A percentile compares a stretch with the other conserved stretches of the same genome.
phyloP scores from a whole-genome alignment of 2,329 filamentous ascomycete species.

The Torrubiellomyces zombiae region DNA sequence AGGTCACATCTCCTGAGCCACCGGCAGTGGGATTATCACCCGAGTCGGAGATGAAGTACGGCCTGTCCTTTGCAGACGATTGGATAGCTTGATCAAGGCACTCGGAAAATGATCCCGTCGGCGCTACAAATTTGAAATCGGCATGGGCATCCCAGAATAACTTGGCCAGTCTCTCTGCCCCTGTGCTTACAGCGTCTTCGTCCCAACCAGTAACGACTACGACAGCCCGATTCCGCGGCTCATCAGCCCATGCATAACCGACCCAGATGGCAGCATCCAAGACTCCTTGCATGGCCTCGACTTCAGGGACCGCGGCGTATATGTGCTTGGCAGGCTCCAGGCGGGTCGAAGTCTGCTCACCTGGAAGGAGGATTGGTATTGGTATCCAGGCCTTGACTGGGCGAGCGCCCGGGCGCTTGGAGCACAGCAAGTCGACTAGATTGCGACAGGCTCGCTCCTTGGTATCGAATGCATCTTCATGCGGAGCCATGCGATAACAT shows the following conservation, averaged over 20 bases:
- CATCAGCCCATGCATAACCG: conserved; percentile 39
- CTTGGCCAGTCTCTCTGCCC: conserved; percentile 26
- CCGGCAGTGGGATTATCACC: conserved; percentile 39
- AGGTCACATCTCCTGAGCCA: conserved; percentile 35
- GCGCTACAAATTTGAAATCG: conserved; percentile 34
- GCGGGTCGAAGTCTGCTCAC: conserved; percentile 37
- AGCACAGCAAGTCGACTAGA: conserved; percentile 22
- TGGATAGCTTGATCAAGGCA: conserved; percentile 28
- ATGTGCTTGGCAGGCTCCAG: conserved; percentile 33
- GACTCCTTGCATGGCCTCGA: conserved; percentile 23
- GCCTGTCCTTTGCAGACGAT: conserved; percentile 16
- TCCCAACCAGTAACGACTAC: conserved; percentile 36
- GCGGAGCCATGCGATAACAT: conserved; percentile 35
- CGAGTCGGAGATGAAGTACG: conserved; percentile 38
- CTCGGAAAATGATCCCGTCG: conserved; percentile 27
- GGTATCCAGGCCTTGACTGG: conserved; percentile 36
- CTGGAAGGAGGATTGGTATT: conserved; percentile 32
- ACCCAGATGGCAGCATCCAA: conserved; percentile 38
- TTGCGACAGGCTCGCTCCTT: conserved; percentile 33
- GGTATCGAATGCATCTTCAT: conserved; percentile 31
- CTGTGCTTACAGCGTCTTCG: conserved; percentile 15
- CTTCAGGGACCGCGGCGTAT: conserved; percentile 27
- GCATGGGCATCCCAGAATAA: conserved; percentile 29
- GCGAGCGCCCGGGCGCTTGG: conserved; percentile 9
- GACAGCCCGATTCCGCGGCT: conserved; percentile 31